These are phyloP conservation scores for Candida khao-thaluensis DNA, from an alignment of 805 yeast genomes.

Conservation along the genomic window DNA sequence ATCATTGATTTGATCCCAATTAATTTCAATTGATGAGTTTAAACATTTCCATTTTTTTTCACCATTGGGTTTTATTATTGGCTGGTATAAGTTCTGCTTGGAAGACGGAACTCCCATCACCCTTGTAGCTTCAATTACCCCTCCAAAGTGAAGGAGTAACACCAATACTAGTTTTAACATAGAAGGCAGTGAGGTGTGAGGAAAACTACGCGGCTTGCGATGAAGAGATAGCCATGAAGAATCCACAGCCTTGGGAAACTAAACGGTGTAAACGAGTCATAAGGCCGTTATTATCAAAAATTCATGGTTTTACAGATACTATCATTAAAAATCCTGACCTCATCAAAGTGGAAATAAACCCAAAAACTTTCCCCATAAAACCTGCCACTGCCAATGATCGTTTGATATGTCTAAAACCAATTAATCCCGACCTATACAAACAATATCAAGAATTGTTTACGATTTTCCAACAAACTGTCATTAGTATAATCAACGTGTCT, in stretches of 20 bases:
- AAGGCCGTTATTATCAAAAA: slow-evolving; percentile 37
- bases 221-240: too few species aligned
- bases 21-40: slow-evolving; percentile 62
- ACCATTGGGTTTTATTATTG: slow-evolving; percentile 45
- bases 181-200: not conserved
- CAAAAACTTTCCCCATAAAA: slow-evolving; percentile 1
- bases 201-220: too few species aligned
- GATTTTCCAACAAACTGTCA: slow-evolving; percentile 28
- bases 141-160: not conserved
- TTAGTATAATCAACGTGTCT: not conserved
- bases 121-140: not conserved
- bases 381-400: slow-evolving; percentile 24
- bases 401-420: slow-evolving; percentile 23
- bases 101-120: slow-evolving; percentile 34
- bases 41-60: slow-evolving; percentile 62
- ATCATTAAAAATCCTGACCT: slow-evolving; percentile 25
- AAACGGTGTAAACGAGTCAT: slow-evolving; percentile 33
- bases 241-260: slow-evolving; percentile 12
- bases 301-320: slow-evolving; percentile 32
- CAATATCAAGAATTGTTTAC: slow-evolving; percentile 31
- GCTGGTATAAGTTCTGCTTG: slow-evolving; percentile 45
- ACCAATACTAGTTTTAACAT: not conserved
- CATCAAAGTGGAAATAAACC: slow-evolving; percentile 1
- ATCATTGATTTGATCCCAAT: slow-evolving; percentile 71
- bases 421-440: slow-evolving; percentile 27